These are phyloP conservation scores for Brassica incana DNA, from an alignment of 345 rosid genomes.

Conservation along the genomic window DNA sequence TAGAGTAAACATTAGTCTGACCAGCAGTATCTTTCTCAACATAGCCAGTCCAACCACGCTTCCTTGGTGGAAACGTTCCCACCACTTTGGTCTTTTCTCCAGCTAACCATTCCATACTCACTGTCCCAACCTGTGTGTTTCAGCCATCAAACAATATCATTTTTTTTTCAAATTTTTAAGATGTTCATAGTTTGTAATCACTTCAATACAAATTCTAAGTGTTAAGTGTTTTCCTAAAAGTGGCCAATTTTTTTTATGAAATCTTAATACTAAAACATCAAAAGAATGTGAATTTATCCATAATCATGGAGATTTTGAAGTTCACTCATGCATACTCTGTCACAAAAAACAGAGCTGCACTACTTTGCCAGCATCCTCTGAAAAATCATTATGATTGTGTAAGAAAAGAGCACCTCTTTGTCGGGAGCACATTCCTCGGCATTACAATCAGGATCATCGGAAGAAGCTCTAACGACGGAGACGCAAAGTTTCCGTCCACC, in stretches of 20 bases:
- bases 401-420: conserved; percentile 81
- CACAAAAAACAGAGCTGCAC: background rate
- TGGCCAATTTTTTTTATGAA: background rate
- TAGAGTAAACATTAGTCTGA: conserved; percentile 83
- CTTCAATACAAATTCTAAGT: background rate
- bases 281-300: background rate
- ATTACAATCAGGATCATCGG: conserved; percentile 76
- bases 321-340: background rate
- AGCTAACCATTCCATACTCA: conserved; percentile 92
- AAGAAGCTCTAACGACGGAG: conserved; percentile 57
- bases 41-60: conserved; percentile 81
- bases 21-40: conserved; percentile 98
- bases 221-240: background rate
- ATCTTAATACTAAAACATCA: background rate
- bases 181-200: background rate
- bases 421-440: conserved; percentile 94
- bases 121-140: conserved; percentile 70
- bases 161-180: background rate
- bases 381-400: background rate
- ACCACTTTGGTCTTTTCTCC: conserved; percentile 83
- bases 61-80: conserved; percentile 82
- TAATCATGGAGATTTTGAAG: background rate
- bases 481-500: conserved; percentile 29
- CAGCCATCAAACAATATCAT: background rate
- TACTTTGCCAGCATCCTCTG: background rate